phyloP scores from a whole-genome alignment of 805 yeast genomes.

The Kluyveromyces siamensis region DNA sequence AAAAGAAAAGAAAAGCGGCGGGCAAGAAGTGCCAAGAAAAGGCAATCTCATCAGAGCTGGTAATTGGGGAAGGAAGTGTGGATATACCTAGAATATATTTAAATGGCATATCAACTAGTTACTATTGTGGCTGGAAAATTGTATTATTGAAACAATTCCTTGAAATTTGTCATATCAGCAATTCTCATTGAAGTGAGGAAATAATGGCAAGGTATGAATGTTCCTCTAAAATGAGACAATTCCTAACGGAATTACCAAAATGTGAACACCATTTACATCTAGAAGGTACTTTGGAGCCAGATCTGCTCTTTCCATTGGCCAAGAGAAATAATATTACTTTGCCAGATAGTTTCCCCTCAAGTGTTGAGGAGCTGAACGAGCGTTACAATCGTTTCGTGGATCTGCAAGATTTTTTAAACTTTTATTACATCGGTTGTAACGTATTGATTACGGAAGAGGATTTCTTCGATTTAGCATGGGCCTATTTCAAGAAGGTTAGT shows the following conservation, averaged over 20 bases:
- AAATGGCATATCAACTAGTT: too few species aligned
- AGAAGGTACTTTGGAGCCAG: conserved; percentile 79
- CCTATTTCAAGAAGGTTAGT: conserved; percentile 52
- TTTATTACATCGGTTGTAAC: conserved; percentile 72
- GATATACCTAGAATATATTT: too few species aligned
- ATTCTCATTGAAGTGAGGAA: not conserved
- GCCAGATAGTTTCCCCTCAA: conserved; percentile 55
- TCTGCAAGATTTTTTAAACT: conserved; percentile 69
- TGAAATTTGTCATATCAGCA: not conserved
- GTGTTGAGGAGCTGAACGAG: conserved; percentile 46
- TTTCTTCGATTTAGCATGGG: conserved; percentile 71
- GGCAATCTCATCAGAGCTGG: too few species aligned
- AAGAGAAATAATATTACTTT: conserved; percentile 50
- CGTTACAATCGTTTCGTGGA: conserved; percentile 56
- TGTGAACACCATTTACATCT: conserved; percentile 83
- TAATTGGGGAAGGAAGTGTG: too few species aligned
- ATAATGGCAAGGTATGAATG: conserved; percentile 25
- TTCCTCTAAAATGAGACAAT: conserved; percentile 34
- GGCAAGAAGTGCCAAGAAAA: not conserved
- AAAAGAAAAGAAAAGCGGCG: not conserved
- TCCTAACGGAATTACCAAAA: conserved; percentile 66
- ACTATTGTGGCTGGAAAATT: too few species aligned
- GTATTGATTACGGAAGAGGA: conserved; percentile 64
- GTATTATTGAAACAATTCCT: too few species aligned
- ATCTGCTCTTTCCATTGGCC: conserved; percentile 59